Evolutionary conservation across 257 asterid genomes (phyloP).

Genomic region (Salvia miltiorrhiza): DNA sequence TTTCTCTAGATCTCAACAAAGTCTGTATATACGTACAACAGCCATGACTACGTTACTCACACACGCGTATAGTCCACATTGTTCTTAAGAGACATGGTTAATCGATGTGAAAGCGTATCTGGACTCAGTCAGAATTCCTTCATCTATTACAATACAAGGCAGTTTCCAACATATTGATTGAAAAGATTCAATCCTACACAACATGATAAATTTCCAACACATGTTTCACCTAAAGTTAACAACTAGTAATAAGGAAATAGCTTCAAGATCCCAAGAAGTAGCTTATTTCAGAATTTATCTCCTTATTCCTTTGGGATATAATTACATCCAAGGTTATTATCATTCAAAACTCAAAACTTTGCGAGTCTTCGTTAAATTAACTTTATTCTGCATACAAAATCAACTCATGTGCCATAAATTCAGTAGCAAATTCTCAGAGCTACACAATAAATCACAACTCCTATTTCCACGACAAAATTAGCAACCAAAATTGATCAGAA

Average conservation of each 20-base stretch:
- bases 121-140: background rate
- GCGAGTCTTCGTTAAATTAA: background rate
- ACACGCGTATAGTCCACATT: background rate
- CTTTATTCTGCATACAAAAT: constrained; percentile 1
- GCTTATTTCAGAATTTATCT: background rate
- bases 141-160: background rate
- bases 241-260: background rate
- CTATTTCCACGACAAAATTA: background rate
- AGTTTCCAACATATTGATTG: background rate
- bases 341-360: background rate
- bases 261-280: background rate
- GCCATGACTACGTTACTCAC: background rate
- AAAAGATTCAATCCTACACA: constrained; percentile 5
- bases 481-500: background rate
- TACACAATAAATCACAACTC: background rate
- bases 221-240: background rate
- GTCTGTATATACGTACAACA: background rate
- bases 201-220: background rate
- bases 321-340: background rate
- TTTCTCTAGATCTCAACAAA: background rate
- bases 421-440: constrained; percentile 6
- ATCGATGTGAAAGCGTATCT: background rate
- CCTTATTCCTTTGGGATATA: background rate
- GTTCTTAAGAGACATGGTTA: background rate
- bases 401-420: background rate